Conservation (phyloP, 108 stramenopile genomes). For the Cyclotella choctawhatcheeana region DNA sequence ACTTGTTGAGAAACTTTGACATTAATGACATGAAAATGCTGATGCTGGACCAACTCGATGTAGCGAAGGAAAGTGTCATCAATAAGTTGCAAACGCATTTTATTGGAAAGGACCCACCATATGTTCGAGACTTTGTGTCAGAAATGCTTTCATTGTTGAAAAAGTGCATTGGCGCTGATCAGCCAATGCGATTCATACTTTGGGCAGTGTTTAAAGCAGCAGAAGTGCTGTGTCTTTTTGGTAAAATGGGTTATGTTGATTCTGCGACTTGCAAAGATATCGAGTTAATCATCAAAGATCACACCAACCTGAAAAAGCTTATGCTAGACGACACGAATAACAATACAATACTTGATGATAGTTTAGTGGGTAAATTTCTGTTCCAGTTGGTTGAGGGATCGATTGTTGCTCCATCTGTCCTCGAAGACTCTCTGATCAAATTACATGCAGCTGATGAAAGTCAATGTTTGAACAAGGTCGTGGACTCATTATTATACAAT, state of each 20-base stretch:
- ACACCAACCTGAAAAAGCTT: neutral
- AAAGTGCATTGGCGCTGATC: conserved; percentile 9
- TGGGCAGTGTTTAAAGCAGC: conserved; percentile 19
- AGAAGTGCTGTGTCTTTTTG: conserved; percentile 26
- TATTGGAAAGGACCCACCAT: conserved; percentile 16
- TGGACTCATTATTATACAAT: neutral
- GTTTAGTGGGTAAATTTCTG: conserved; percentile 19
- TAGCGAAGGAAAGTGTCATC: conserved; percentile 6
- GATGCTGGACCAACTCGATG: conserved; percentile 7
- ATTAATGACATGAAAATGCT: neutral
- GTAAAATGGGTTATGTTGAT: conserved; percentile 28
- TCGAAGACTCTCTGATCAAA: conserved; percentile 20
- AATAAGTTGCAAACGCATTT: conserved; percentile 21
- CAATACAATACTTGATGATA: neutral
- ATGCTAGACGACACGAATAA: neutral
- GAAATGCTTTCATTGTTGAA: conserved; percentile 15
- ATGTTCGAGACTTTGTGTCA: conserved; percentile 29
- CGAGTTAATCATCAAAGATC: conserved; percentile 3
- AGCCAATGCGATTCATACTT: conserved; percentile 1
- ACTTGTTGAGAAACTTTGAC: conserved; percentile 17
- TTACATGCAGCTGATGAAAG: neutral
- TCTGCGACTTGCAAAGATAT: neutral
- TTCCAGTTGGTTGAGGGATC: conserved; percentile 35
- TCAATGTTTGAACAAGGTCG: neutral
- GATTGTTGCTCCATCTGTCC: conserved; percentile 5